Base-by-base conservation (phyloP, 352 stramenopile genomes). In the Aphanomyces cochlioides region DNA sequence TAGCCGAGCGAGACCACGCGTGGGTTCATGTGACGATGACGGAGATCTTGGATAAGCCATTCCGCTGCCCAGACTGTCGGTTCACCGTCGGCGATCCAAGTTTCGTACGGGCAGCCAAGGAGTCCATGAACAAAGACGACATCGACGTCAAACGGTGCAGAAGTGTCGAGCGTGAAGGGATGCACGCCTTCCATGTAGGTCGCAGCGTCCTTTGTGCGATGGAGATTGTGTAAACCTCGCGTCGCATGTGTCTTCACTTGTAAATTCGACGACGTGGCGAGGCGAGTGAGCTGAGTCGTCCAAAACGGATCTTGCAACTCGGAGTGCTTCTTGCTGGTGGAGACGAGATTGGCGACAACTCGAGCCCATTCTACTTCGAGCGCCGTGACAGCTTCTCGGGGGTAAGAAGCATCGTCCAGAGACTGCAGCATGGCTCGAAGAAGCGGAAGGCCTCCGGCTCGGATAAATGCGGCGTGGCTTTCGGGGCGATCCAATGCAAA, bases 61-160 rank as follows among this genome's bases (percentile, higher is more conserved):
- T 83, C 67, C 38, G 89, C 77, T 5, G 82, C 79, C 86, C 86
- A 94, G 15, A 88, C 74, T 6, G 68, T 72, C 50, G 88, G 77
- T 56, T 90, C 80, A 66, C 87, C 80, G 6, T 82, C 82, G 47
- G 82, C 86, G 47, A 89, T 81, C 87, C 87, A 95, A 37, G 87
- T 95, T 59, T 88, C 80, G 64, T 88, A 91, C 40, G 86, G 82
- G 69, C 81, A 90, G 3, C 87, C 87, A 2, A 92, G 66, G n/a
- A 95, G 69, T 0, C 87, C 87, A 56, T 94, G 87, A 40, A 95
- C 81, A 59, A 95, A 90, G 13, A 95, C 85, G 4, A 95, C 80
- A 37, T 95, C 87, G 1, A 92, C 77, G 39, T 90, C 81, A 47
- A 90, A 92, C 13, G 75, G 48, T 7, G 80, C 64, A 59, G 68